phyloP scores from a whole-genome alignment of 139 green algal species.

The Coccomyxa sp. region DNA sequence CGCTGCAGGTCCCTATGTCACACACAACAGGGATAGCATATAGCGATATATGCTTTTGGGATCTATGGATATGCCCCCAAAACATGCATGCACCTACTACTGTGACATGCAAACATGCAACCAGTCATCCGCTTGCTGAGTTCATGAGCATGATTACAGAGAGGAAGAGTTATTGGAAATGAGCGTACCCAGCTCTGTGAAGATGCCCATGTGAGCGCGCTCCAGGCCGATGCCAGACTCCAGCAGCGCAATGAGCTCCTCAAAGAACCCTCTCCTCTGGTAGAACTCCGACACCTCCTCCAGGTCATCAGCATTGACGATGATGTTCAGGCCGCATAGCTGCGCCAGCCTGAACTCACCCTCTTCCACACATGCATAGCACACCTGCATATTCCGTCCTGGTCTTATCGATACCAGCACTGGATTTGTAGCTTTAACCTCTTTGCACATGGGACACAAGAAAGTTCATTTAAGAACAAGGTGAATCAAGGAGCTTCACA shows the following conservation, averaged over 20 bases:
- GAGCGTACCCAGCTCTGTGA: slow-evolving; percentile 89
- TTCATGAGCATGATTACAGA: too few relatives aligned
- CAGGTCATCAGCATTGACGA: slow-evolving; percentile 97
- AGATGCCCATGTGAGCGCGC: slow-evolving; percentile 99
- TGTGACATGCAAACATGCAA: too few relatives aligned
- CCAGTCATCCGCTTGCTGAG: too few relatives aligned
- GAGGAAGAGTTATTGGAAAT: too few relatives aligned
- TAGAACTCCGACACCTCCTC: slow-evolving; percentile 96
- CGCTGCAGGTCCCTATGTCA: too few relatives aligned
- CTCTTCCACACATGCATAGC: slow-evolving; percentile 96
- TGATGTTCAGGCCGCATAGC: slow-evolving; percentile 98
- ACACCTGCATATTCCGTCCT: slow-evolving; percentile 38
- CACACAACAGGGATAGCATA: not conserved
- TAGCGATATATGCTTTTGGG: not conserved
- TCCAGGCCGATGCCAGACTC: slow-evolving; percentile 96
- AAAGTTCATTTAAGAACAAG: not conserved
- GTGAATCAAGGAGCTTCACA: not conserved
- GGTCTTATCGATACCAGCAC: too few relatives aligned
- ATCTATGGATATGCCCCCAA: not conserved
- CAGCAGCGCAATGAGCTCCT: slow-evolving; percentile 94
- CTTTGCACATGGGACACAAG: not conserved
- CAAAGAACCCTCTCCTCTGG: slow-evolving; percentile 82
- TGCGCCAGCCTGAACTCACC: slow-evolving; percentile 94
- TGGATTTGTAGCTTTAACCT: too few relatives aligned
- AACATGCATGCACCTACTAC: not conserved